Evolutionary conservation across 2,329 filamentous ascomycete genomes (phyloP).

Genomic region (Pseudocercospora macadamiae): DNA sequence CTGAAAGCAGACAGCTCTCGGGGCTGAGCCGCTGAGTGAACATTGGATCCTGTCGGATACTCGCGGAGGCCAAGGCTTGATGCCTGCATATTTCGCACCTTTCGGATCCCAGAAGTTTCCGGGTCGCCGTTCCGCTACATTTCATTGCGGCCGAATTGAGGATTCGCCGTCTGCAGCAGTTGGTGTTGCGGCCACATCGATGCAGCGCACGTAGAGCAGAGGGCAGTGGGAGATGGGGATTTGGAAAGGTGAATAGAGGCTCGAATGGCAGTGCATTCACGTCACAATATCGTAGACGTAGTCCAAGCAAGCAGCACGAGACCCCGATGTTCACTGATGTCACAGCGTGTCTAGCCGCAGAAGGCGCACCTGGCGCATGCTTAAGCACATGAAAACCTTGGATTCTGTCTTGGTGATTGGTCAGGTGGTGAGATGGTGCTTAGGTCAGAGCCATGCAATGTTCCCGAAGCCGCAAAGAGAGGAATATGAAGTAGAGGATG

Average conservation of each 20-base stretch:
- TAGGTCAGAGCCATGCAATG: background rate
- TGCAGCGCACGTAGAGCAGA: too few relatives aligned
- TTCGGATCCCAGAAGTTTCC: conserved; percentile 3
- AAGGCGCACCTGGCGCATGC: background rate
- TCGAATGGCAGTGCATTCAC: too few relatives aligned
- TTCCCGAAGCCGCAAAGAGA: background rate
- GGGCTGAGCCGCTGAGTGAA: conserved; percentile 3
- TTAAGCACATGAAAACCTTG: background rate
- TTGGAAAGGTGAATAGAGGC: background rate
- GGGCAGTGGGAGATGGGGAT: too few relatives aligned
- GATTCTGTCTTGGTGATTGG: background rate
- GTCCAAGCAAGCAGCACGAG: too few relatives aligned
- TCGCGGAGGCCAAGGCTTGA: background rate
- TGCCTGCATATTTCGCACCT: conserved; percentile 1
- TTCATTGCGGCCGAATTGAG: background rate
- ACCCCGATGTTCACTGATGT: background rate
- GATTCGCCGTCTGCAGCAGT: too few relatives aligned
- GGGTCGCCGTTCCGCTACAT: background rate
- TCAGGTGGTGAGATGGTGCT: background rate
- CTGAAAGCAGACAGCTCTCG: background rate
- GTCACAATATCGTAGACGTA: too few relatives aligned
- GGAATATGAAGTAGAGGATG: background rate
- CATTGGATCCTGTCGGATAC: background rate
- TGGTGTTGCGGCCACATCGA: too few relatives aligned
- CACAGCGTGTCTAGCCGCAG: background rate